Evolutionary conservation across 768 basidiomycete species (phyloP).

Genomic region (Rhodotorula graminis): DNA sequence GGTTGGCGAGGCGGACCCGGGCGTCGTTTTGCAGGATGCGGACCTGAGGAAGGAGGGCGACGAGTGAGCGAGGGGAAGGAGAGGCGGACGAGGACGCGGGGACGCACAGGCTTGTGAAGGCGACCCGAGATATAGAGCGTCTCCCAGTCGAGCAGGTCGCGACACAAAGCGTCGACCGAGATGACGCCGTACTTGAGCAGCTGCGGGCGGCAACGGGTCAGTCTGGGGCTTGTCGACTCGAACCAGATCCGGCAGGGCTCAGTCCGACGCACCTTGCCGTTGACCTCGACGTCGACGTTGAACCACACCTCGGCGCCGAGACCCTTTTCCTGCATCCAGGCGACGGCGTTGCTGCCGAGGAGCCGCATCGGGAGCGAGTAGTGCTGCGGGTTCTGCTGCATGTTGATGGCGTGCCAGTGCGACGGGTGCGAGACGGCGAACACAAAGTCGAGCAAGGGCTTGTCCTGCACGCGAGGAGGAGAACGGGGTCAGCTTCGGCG

Average conservation of each 20-base stretch:
- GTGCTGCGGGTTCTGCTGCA: slow-evolving; percentile 83
- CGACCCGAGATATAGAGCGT: slow-evolving; percentile 89
- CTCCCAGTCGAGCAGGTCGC: slow-evolving; percentile 87
- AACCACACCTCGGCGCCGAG: slow-evolving; percentile 85
- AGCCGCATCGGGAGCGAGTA: slow-evolving; percentile 84
- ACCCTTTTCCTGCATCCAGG: slow-evolving; percentile 59
- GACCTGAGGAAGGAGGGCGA: slow-evolving; percentile 46
- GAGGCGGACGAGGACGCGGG: not conserved
- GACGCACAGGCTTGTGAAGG: slow-evolving; percentile 80
- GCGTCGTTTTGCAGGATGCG: slow-evolving; percentile 89
- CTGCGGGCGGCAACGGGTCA: slow-evolving; percentile 49
- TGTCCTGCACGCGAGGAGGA: slow-evolving; percentile 39
- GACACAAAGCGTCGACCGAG: slow-evolving; percentile 79
- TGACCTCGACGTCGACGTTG: slow-evolving; percentile 79
- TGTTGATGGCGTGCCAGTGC: slow-evolving; percentile 93
- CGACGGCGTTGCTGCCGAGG: slow-evolving; percentile 76
- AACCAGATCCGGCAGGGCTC: not conserved
- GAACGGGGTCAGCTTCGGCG: not conserved
- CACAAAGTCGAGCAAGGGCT: slow-evolving; percentile 91
- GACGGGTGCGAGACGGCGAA: slow-evolving; percentile 89
- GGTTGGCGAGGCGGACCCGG: slow-evolving; percentile 81
- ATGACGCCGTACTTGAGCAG: slow-evolving; percentile 96
- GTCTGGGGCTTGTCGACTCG: no score
- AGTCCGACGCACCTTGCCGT: slow-evolving; percentile 64
- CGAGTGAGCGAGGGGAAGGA: slow-evolving; percentile 8